These are phyloP conservation scores for Verticillium albo-atrum DNA, from an alignment of 2,329 filamentous ascomycete genomes.

Conservation along the genomic window DNA sequence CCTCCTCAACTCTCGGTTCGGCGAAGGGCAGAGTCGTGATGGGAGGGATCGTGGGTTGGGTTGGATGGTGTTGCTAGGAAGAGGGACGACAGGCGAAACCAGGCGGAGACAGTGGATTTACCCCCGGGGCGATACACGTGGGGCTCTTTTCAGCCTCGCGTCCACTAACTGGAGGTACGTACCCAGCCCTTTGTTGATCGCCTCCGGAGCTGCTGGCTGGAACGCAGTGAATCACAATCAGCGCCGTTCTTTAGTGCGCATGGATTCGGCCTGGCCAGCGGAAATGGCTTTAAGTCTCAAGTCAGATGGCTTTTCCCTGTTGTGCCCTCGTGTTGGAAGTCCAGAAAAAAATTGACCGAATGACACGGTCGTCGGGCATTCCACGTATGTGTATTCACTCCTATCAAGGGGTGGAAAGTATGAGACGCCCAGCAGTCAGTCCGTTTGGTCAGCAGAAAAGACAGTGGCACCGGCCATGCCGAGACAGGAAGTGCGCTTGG, in stretches of 20 bases:
- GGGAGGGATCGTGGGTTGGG: not conserved
- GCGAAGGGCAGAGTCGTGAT: not conserved
- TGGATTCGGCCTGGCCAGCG: not conserved
- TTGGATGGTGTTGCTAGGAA: not conserved
- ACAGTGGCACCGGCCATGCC: not conserved
- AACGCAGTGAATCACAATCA: not conserved
- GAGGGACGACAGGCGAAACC: not conserved
- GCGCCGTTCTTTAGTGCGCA: not conserved
- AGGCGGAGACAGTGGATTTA: not conserved
- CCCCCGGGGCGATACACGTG: not conserved
- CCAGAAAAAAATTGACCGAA: too few relatives aligned
- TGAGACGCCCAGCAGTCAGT: too few relatives aligned
- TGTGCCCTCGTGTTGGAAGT: not conserved
- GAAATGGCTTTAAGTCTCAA: not conserved
- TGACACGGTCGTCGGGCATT: too few relatives aligned
- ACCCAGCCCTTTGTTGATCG: not conserved
- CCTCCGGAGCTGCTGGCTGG: not conserved
- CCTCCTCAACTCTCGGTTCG: not conserved
- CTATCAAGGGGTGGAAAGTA: too few relatives aligned
- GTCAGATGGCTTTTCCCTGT: not conserved
- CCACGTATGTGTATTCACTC: too few relatives aligned
- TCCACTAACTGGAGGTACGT: not conserved
- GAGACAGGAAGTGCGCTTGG: not conserved
- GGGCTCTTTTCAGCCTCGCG: not conserved
- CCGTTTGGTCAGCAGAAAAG: constrained; percentile 5